Conservation (phyloP, 2,329 filamentous ascomycete species). For the Curvularia sp. region DNA sequence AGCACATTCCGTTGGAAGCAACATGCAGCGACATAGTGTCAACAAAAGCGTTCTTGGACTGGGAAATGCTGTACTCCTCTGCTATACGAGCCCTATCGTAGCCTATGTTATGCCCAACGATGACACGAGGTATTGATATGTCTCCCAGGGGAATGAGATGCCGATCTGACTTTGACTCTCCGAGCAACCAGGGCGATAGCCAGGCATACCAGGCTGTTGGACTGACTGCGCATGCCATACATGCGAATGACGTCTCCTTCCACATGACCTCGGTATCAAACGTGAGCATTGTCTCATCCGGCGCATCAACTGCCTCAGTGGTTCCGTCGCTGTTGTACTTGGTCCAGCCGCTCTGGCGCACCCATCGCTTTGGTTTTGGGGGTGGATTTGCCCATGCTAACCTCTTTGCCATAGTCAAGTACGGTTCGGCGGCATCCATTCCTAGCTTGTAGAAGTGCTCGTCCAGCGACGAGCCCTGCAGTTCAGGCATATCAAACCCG, state of each 20-base stretch:
- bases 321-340: conserved; percentile 81
- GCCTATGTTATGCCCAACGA: conserved; percentile 94
- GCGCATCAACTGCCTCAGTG: conserved; percentile 74
- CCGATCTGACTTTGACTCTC: conserved; percentile 75
- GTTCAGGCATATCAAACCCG: conserved; percentile 80
- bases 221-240: conserved; percentile 94
- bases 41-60: conserved; percentile 84
- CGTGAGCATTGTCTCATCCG: conserved; percentile 80
- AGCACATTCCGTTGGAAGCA: conserved; percentile 99
- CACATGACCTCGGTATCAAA: conserved; percentile 98
- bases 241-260: conserved; percentile 88
- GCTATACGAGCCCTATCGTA: conserved; percentile 88
- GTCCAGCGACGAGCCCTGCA: conserved; percentile 83
- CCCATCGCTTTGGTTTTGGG: conserved; percentile 74
- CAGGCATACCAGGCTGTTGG: conserved; percentile 95
- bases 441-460: conserved; percentile 94
- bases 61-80: conserved; percentile 86
- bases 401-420: conserved; percentile 73
- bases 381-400: conserved; percentile 70
- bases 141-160: conserved; percentile 91
- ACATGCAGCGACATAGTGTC: conserved; percentile 99
- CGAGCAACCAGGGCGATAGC: conserved; percentile 93
- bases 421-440: conserved; percentile 85
- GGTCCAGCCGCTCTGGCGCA: conserved; percentile 85
- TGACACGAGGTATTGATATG: conserved; percentile 71